Evolutionary conservation across 2,329 filamentous ascomycete species (phyloP), one percentile per base, ranked within the genome.

Genomic region (Calcarisporium arbuscula): DNA sequence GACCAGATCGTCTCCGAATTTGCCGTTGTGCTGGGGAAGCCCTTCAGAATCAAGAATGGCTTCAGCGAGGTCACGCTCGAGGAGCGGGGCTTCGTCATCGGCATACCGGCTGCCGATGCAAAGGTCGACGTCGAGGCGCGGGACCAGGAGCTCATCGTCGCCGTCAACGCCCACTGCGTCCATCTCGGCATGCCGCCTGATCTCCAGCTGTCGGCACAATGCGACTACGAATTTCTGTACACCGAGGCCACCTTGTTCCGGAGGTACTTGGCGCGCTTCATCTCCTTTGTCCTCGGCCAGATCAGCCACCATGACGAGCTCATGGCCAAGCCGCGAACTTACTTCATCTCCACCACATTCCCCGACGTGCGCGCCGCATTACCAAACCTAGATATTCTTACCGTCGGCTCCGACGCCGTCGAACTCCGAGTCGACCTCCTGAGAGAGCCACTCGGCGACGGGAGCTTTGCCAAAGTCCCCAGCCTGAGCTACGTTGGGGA

Each of bases 201-300:
- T 45, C 56, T 72, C 25, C 57, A 67, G 29, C 69, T 88, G 17
- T 86, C 80, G 12, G 65, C 74, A 18, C 60, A 72, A 38, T 89
- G 83, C 62, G 84, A 92, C 60, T 92, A 90, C 61, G 86, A 94
- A 56, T 92, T 90, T 47, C 69, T 94, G 15, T 94, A 92, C 62
- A 85, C 82, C 4, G 74, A 80, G 42, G 69, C 72, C 8, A 74
- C 81, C 1, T 85, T 84, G 54, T 79, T 82, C 42, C 77, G 85
- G 19, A 73, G 85, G 37, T 85, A 92, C 52, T 64, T 92, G 29
- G 77, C 85, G 8, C 76, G 86, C 23, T 92, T 89, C 52, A 73
- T 88, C 18, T 84, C 85, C 6, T 81, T 92, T 52, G 80, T 83
- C 6, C 65, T 92, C 18, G 86, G 86, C 8, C 85, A 92, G 61